Conservation (phyloP, 495 filamentous ascomycete genomes). For the Niebla homalea region DNA sequence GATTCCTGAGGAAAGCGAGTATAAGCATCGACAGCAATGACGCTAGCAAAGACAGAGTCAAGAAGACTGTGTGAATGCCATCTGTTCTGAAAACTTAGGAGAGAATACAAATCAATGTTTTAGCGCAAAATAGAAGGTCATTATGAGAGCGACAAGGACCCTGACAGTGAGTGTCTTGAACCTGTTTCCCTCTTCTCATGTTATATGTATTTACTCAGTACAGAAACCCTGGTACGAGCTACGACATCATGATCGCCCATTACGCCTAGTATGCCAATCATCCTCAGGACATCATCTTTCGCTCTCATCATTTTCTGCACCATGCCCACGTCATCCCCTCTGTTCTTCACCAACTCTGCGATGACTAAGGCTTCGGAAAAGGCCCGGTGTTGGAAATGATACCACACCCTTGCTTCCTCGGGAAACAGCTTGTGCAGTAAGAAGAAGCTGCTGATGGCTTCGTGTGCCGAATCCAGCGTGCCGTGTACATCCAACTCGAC, state of each 20-base stretch:
- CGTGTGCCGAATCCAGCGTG: constrained; percentile 56
- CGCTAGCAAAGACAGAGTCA: too few species aligned
- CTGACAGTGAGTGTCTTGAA: neutral
- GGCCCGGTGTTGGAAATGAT: constrained; percentile 62
- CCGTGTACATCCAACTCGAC: constrained; percentile 49
- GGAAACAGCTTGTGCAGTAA: constrained; percentile 48
- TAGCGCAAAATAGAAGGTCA: neutral
- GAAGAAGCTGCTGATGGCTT: constrained; percentile 51
- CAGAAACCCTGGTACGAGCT: constrained; percentile 40
- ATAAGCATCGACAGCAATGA: neutral
- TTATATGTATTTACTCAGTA: constrained; percentile 41
- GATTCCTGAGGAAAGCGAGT: constrained; percentile 32
- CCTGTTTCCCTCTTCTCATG: neutral
- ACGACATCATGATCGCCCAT: constrained; percentile 42
- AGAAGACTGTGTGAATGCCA: too few species aligned
- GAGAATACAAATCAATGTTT: neutral
- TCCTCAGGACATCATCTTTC: constrained; percentile 43
- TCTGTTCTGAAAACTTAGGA: neutral
- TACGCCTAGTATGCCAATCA: constrained; percentile 44
- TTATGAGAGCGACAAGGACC: neutral
- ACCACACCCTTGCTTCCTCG: constrained; percentile 57
- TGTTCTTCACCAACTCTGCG: constrained; percentile 16
- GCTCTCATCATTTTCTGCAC: constrained; percentile 43
- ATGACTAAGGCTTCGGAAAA: constrained; percentile 49
- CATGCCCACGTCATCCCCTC: constrained; percentile 22